Conservation (phyloP, 768 basidiomycete species). For the Tricholoma saponaceum region DNA sequence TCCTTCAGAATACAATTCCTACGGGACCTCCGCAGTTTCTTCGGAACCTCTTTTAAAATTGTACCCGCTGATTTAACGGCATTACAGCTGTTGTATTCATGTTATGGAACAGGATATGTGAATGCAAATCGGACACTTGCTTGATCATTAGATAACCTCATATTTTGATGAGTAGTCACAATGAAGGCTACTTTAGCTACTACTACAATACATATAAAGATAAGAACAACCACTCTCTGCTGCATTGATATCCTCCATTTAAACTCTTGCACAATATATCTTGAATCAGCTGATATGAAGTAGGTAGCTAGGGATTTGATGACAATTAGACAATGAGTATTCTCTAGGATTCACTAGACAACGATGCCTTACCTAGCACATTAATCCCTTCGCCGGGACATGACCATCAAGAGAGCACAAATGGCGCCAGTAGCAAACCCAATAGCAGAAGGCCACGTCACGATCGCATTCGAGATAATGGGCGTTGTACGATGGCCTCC, state of each 20-base stretch:
- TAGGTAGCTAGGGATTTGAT: not conserved
- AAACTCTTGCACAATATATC: not conserved
- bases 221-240: not conserved
- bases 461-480: not conserved
- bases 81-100: slow-evolving; percentile 74
- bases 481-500: slow-evolving; percentile 18
- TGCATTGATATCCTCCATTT: no score
- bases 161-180: not conserved
- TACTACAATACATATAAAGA: not conserved
- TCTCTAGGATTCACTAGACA: not conserved
- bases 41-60: slow-evolving; percentile 94
- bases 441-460: slow-evolving; percentile 25
- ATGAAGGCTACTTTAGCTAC: not conserved
- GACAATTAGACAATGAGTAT: not conserved
- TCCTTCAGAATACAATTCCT: slow-evolving; percentile 81
- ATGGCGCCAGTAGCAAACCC: slow-evolving; percentile 41
- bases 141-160: not conserved
- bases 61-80: slow-evolving; percentile 53
- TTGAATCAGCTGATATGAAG: not conserved
- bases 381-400: slow-evolving; percentile 21
- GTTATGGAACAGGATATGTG: slow-evolving; percentile 88
- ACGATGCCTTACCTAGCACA: not conserved
- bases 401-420: slow-evolving; percentile 20
- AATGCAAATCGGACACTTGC: slow-evolving; percentile 82
- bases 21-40: slow-evolving; percentile 74